A percentile compares a stretch with the other conserved stretches of the same genome.
Conservation (phyloP, 2,329 filamentous ascomycete genomes). For the Neopestalotiopsis sp. region DNA sequence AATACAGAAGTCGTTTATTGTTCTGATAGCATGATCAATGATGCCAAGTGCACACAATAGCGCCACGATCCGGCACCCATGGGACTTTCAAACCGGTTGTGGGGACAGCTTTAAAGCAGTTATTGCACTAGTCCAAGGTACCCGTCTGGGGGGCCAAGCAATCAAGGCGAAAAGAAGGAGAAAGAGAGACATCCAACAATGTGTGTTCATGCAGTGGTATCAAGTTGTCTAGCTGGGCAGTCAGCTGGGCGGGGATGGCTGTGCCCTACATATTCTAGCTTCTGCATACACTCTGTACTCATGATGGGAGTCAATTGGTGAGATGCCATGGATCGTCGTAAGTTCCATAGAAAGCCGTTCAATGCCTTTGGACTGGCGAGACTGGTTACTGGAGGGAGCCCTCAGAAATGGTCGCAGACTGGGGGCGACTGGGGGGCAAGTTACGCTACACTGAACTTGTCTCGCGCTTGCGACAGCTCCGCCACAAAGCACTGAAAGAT, state of each 20-base stretch:
- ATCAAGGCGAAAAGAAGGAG: not conserved
- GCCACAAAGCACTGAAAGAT: not conserved
- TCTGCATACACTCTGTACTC: no score
- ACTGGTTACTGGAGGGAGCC: no score
- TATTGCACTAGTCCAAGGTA: not conserved
- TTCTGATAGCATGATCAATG: not conserved
- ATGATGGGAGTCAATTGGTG: no score
- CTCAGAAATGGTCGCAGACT: not conserved
- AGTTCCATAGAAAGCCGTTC: no score
- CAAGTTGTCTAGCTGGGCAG: not conserved
- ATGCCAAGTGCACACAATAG: not conserved
- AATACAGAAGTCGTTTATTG: not conserved
- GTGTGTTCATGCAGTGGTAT: not conserved
- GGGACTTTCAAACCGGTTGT: not conserved
- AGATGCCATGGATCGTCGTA: no score
- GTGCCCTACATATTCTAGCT: no score
- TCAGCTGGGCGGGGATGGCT: no score
- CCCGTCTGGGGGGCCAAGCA: not conserved
- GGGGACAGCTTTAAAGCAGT: not conserved
- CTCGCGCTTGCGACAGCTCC: conserved; percentile 1
- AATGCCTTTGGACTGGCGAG: no score
- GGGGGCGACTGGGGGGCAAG: not conserved
- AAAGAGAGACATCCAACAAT: not conserved
- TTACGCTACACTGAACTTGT: not conserved
- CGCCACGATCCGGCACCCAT: not conserved